Evolutionary conservation across 1,139 yeast species (phyloP), one percentile per base, ranked within the genome.

Genomic region (Saccharomyces hybrid): DNA sequence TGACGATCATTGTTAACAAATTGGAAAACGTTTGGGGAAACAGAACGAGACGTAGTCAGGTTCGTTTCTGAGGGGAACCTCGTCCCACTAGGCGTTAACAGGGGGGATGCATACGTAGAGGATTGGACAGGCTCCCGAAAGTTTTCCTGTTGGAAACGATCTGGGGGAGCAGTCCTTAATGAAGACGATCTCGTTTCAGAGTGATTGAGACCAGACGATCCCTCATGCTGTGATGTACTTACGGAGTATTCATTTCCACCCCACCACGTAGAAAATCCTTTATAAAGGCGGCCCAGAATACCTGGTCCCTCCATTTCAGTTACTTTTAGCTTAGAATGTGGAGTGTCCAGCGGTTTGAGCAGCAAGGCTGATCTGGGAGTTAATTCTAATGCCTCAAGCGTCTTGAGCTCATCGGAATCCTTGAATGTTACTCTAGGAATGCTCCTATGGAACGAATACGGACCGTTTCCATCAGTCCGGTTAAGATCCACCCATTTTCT

Each of bases 301-400:
- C 76, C 71, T 4, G 65, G 64, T 13, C 61, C 64, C 48, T 61
- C 62, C 4, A 62, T 66, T 9, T 62, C 61, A 11, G 59, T 55
- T 8, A 62, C 54, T 23, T 58, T 59, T 8, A 56, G 42, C 2
- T 53, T 51, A 7, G 52, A 55, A n/a, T 46, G 26, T 6, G 50
- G 52, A 5, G 51, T 54, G 66, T 47, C 63, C 28, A 65, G 34
- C 1, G 88, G 88, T 62, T 83, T 83, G 57, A 86, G 72, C 41
- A 83, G 80, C 47, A 85, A 68, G 0, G 84, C 86, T 11, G 88
- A 81, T 51, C 90, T 73, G 1, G 91, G 91, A 16, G 76, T 71
- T 54, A 85, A 71, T 5, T 76, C 79, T 50, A 85, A 71, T 5
- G 73, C 75, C 20, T 60, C 63, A 47, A 86, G 71, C 2, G 79